These are phyloP conservation scores for Colletotrichum spinosum DNA, from an alignment of 2,329 filamentous ascomycete species.

Conservation along the genomic window DNA sequence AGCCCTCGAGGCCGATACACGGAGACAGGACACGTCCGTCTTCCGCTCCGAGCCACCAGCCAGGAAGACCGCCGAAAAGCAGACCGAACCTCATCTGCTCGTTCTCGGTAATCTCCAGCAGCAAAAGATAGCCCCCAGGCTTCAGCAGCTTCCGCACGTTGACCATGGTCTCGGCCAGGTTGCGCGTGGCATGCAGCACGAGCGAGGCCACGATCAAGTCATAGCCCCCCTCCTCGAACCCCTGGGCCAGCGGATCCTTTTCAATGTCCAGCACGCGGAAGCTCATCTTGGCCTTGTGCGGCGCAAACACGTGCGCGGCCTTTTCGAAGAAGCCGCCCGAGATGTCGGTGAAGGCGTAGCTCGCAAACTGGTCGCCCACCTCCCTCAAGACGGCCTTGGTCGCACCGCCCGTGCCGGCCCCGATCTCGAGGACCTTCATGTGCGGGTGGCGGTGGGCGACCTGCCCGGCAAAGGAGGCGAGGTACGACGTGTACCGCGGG, in stretches of 20 bases:
- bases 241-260: slow-evolving; percentile 42
- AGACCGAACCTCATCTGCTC: slow-evolving; percentile 35
- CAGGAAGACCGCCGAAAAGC: slow-evolving; percentile 43
- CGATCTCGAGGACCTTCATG: slow-evolving; percentile 44
- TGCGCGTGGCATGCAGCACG: slow-evolving; percentile 44
- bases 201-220: slow-evolving; percentile 46
- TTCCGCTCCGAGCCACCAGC: slow-evolving; percentile 44
- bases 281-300: slow-evolving; percentile 32
- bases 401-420: slow-evolving; percentile 31
- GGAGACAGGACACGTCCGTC: slow-evolving; percentile 37
- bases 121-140: slow-evolving; percentile 44
- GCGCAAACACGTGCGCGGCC: slow-evolving; percentile 41
- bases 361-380: slow-evolving; percentile 16
- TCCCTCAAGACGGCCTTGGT: slow-evolving; percentile 28
- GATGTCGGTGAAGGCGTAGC: slow-evolving; percentile 42
- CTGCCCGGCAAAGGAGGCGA: slow-evolving; percentile 15
- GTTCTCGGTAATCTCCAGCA: slow-evolving; percentile 12
- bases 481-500: background rate
- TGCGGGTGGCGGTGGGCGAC: slow-evolving; percentile 30
- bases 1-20: background rate
- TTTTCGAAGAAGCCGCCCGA: slow-evolving; percentile 39
- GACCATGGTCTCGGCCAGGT: slow-evolving; percentile 39
- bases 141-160: slow-evolving; percentile 44
- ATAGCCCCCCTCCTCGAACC: slow-evolving; percentile 41
- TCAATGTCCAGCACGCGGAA: slow-evolving; percentile 46